Evolutionary conservation across 148 eudicot species (phyloP), one percentile per base, ranked within the genome.

Genomic region (Vaccinium corymbosum): DNA sequence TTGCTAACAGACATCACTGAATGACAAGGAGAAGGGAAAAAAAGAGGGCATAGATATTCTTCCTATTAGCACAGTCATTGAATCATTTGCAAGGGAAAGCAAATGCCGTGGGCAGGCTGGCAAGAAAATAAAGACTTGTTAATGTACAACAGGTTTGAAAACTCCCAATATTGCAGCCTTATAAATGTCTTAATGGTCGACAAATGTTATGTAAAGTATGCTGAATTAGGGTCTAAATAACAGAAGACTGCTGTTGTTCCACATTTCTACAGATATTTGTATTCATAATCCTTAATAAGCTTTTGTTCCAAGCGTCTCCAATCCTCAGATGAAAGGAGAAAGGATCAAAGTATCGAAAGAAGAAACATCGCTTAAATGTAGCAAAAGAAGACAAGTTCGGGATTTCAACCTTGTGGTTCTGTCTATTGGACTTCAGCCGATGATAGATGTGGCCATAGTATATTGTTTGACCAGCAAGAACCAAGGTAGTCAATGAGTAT

Each of bases 371-470:
- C 71, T 25, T 59, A 29, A 83, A 76, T 19, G 66, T 66, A 32
- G 62, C 11, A 81, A 55, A 76, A 35, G 80, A 50, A 20, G 12
- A 61, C 8, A 42, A 11, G 83, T 53, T 80, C 64, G 0, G 38
- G 84, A 80, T 70, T 79, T 84, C 46, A 84, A 94, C 98, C 91
- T 91, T 88, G 68, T 66, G 85, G 78, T 78, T 13, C 73, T 86
- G 86, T 85, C 86, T 85, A 53, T 86, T 90, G 80, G 86, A 86
- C 85, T 88, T 91, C 80, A 86, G 81, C 78, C 89, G 90, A 81
- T 82, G 92, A 82, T 86, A 92, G 61, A 94, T 87, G 88, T 91
- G 84, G 81, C 89, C 88, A 73, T 94, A 93, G 89, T 93, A 94
- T 48, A 92, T 76, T 9, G 94, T 78, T 83, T 94, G 98, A 66